Base-by-base conservation (phyloP, 179 eudicot species). In the Beta lomatogona region DNA sequence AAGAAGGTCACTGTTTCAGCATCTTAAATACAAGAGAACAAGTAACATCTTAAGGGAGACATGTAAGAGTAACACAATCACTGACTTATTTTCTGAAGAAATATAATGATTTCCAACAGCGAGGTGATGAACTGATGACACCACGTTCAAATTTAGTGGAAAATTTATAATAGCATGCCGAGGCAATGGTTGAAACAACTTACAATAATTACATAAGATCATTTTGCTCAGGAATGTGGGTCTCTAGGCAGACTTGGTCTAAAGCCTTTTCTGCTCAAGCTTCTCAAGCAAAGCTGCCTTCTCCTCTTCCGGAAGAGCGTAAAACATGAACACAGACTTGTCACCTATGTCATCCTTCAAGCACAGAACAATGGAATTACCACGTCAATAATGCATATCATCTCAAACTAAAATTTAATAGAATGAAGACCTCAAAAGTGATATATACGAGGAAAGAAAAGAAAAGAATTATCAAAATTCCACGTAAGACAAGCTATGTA, bases 341-440 rank as follows among this genome's bases (percentile, higher is more conserved):
- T 95, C 98, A 36, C 98, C 98, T 53, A 95, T 93, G 83, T 95
- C 98, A 80, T 95, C 98, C 98, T 95, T 86, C 85, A 82, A 4
- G 52, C 31, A 48, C 66, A 71, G n/a, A 36, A 60, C 28, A 64
- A 65, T 4, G 50, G 44, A 48, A 59, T 59, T 54, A 83, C 50
- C 36, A 41, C 28, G 6, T 52, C 66, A 74, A 44, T 55, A 58
- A 58, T 64, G 48, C 67, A 57, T 36, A 6, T 48, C 19, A 50
- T 71, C 18, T 21, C 22, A 65, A 77, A 72, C 4, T 22, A 54
- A 22, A 16, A 16, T n/a, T 12, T 41, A 44, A 46, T 9, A 69
- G 13, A 46, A 70, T 36, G 12, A 64, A 66, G 52, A 45, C 64
- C 64, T 14, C 15, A 31, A 68, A 4, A 15, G 7, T 48, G 8